Conservation (phyloP, 139 green algal species). For the Chlorella sorokiniana region DNA sequence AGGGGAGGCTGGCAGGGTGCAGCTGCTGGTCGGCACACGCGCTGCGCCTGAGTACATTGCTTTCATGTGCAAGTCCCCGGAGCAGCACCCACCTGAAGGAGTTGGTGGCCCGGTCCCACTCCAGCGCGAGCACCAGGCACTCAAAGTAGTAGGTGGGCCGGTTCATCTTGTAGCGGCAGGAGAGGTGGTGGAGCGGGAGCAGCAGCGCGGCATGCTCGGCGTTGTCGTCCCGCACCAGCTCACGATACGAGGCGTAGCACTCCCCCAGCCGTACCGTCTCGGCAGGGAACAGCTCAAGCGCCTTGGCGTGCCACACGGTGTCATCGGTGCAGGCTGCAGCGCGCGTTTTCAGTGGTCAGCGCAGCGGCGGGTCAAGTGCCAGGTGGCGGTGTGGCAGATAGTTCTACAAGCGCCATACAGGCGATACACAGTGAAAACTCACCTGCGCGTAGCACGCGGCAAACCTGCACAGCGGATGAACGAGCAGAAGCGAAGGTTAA, state of each 20-base stretch:
- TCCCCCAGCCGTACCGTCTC: not conserved
- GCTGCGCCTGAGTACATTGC: no score
- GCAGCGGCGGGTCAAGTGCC: not conserved
- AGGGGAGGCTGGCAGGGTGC: not conserved
- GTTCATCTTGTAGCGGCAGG: conserved; percentile 6
- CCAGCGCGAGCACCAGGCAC: conserved; percentile 21
- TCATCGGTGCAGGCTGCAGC: no score
- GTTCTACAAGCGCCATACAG: not conserved
- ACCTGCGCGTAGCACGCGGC: conserved; percentile 8
- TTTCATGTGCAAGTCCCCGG: not conserved
- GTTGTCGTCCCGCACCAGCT: conserved; percentile 20
- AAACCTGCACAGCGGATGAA: not conserved
- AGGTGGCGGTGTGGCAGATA: not conserved
- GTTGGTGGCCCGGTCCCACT: conserved; percentile 10
- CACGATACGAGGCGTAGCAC: not conserved
- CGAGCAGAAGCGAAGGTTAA: not conserved
- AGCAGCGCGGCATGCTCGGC: conserved; percentile 10
- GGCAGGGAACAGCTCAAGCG: not conserved
- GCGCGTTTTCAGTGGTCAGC: no score
- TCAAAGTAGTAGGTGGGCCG: conserved; percentile 3
- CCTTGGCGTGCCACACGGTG: conserved; percentile 13
- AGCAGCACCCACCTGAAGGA: not conserved
- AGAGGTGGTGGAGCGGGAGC: not conserved
- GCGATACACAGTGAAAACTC: not conserved
- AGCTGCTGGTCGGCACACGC: not conserved